Evolutionary conservation across 2,329 filamentous ascomycete species (phyloP).

Genomic region (Trichoderma arundinaceum): DNA sequence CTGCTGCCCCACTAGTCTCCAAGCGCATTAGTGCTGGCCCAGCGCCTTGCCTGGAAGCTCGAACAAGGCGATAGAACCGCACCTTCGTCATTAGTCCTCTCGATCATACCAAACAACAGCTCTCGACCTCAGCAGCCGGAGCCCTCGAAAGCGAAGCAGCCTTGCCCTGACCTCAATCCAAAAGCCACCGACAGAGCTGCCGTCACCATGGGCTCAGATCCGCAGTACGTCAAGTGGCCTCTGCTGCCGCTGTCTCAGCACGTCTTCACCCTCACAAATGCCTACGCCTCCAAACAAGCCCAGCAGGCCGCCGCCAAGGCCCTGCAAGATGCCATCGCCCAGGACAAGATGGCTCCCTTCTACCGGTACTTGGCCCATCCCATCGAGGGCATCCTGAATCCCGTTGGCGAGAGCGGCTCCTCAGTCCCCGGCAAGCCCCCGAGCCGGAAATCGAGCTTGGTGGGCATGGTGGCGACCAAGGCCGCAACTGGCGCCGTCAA

Average conservation of each 20-base stretch:
- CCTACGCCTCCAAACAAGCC: slow-evolving; percentile 67
- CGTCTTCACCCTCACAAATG: slow-evolving; percentile 85
- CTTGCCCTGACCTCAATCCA: not conserved
- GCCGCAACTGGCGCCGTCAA: slow-evolving; percentile 67
- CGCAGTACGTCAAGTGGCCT: slow-evolving; percentile 85
- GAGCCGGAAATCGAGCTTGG: slow-evolving; percentile 71
- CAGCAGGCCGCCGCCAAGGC: slow-evolving; percentile 75
- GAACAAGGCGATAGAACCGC: slow-evolving; percentile 14
- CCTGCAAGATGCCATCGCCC: slow-evolving; percentile 80
- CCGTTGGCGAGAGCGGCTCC: slow-evolving; percentile 66
- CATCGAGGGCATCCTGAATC: slow-evolving; percentile 80
- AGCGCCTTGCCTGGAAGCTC: slow-evolving; percentile 30
- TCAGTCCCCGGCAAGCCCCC: slow-evolving; percentile 61
- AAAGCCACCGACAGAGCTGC: slow-evolving; percentile 10
- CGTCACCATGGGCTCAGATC: slow-evolving; percentile 74
- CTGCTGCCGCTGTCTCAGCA: slow-evolving; percentile 81
- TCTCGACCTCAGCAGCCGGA: not conserved
- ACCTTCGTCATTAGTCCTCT: slow-evolving; percentile 28
- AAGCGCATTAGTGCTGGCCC: slow-evolving; percentile 17
- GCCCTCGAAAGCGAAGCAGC: not conserved
- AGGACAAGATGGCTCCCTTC: slow-evolving; percentile 86
- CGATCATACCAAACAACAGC: not conserved
- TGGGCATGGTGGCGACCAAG: slow-evolving; percentile 77
- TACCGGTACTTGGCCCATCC: slow-evolving; percentile 86
- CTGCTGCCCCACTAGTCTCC: slow-evolving; percentile 1